Conservation (phyloP, 2,329 filamentous ascomycete species). For the Aspergillus amoenus region DNA sequence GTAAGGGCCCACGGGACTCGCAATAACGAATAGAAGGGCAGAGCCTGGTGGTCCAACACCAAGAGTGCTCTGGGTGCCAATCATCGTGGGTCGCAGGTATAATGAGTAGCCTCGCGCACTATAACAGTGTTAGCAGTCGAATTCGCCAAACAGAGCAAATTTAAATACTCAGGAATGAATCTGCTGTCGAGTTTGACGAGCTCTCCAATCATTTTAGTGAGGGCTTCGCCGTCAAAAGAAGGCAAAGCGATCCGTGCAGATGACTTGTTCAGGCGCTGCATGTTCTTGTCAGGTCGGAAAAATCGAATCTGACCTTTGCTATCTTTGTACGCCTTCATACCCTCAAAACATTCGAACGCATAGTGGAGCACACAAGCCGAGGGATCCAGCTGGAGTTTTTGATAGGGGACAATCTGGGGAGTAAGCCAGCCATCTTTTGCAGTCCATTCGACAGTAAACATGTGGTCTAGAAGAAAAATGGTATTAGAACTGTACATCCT, state of each 20-base stretch:
- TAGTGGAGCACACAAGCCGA: slow-evolving; percentile 98
- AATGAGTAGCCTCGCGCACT: slow-evolving; percentile 79
- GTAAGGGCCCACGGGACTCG: slow-evolving; percentile 94
- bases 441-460: slow-evolving; percentile 94
- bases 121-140: not conserved
- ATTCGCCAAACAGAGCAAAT: not conserved
- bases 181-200: slow-evolving; percentile 79
- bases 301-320: slow-evolving; percentile 73
- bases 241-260: slow-evolving; percentile 88
- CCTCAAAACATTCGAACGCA: slow-evolving; percentile 96
- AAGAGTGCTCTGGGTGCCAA: slow-evolving; percentile 91
- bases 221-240: slow-evolving; percentile 70
- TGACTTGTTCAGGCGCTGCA: slow-evolving; percentile 90
- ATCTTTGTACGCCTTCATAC: slow-evolving; percentile 99
- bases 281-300: slow-evolving; percentile 95
- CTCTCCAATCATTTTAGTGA: slow-evolving; percentile 79
- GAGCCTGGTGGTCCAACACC: slow-evolving; percentile 90
- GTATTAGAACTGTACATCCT: slow-evolving; percentile 19
- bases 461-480: slow-evolving; percentile 70
- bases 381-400: slow-evolving; percentile 94
- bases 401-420: slow-evolving; percentile 85
- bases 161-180: slow-evolving; percentile 75
- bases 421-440: slow-evolving; percentile 77
- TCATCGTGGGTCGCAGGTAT: slow-evolving; percentile 94
- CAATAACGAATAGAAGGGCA: slow-evolving; percentile 90